Base-by-base conservation (phyloP, 352 stramenopile species). In the Peronospora tabacina region DNA sequence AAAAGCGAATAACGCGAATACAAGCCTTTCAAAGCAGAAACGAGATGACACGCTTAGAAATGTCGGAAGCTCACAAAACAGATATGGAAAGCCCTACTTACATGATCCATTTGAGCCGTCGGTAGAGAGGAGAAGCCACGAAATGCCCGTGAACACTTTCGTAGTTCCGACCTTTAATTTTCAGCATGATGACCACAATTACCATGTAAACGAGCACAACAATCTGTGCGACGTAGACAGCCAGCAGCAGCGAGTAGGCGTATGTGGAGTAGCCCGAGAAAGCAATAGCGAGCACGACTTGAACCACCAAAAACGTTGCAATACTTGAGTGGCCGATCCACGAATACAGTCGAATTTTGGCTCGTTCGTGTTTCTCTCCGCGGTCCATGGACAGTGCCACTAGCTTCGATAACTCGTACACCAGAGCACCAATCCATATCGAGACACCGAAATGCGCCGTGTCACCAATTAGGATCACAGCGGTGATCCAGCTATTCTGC, bases 31-130 rank as follows among this genome's bases (percentile, higher is more conserved):
- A 12, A 32, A 32, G 28, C 10, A 32, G 7, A 32, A 12, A 32
- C 28, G 28, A 26, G 22, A 26, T 7, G 22, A 26, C 22, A 26
- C 22, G 22, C 22, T 26, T 26, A 26, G 22, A 26, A 26, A 26
- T 26, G 22, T 5, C 22, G 0, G 4, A 26, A 6, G 2, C 4
- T 6, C 2, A 26, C 5, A 6, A 32, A 12, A 3, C 28, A 32
- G 15, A 36, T 8, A 52, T 29, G 5, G 45, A 8, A 15, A 17
- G 6, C 15, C n/a, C 3, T 36, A 34, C 50, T 28, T 52, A 70
- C 70, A 81, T 70, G 32, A 81, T 75, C 48, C 64, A 65, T 24
- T 72, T 70, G 16, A 81, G 64, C 15, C 70, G 54, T 15, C 40
- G 45, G 29, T 81, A 81, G n/a, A 77, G 46, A 3, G 70, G 70